Evolutionary conservation across 1,284 basidiomycete genomes (phyloP), one percentile per base, ranked within the genome.

Genomic region (Moesziomyces sp.): DNA sequence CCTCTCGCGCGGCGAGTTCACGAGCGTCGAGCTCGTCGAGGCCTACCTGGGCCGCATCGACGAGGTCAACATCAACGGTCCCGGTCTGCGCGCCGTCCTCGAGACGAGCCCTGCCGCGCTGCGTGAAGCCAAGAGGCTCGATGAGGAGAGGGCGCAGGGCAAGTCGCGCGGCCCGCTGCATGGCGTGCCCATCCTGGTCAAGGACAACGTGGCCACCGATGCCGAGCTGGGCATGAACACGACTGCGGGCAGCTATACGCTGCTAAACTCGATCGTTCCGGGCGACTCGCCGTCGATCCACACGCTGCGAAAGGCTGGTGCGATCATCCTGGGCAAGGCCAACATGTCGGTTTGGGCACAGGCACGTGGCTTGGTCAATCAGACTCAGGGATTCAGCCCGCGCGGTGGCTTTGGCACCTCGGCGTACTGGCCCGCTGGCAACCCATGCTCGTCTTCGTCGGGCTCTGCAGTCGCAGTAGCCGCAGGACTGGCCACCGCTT

Each of bases 1-100:
- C 1, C 57, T 73, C 0, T n/a, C 21, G 5, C 40, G 43, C 2
- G 48, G 59, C 5, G 52, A 63, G 2, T 73, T 30, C 19, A 56
- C 65, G 11, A 52, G 49, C n/a, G 59, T 69, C 26, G 59, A 73
- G 1, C 60, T 73, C 2, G 60, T 70, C 24, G 2, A 35, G 89
- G 89, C 90, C 0, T 91, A 92, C 79, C 87, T 91, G 56, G 87
- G 89, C 4, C 87, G 90, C 4, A 91, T 91, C 46, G 88, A 89
- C 10, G 90, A 91, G 79, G 90, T 91, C 45, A 91, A 91, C 76
- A 48, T 53, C 35, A 21, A 58, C 16, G 63, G 67, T 9, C 88
- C 90, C 3, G 81, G 81, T 2, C 84, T 92, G 21, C 87, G 88
- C 5, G 90, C 90, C 0, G 86, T 92, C 1, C 85, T 91, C 38